phyloP scores from a whole-genome alignment of 2,329 filamentous ascomycete species.

The Beauveria scarabaeidicola region DNA sequence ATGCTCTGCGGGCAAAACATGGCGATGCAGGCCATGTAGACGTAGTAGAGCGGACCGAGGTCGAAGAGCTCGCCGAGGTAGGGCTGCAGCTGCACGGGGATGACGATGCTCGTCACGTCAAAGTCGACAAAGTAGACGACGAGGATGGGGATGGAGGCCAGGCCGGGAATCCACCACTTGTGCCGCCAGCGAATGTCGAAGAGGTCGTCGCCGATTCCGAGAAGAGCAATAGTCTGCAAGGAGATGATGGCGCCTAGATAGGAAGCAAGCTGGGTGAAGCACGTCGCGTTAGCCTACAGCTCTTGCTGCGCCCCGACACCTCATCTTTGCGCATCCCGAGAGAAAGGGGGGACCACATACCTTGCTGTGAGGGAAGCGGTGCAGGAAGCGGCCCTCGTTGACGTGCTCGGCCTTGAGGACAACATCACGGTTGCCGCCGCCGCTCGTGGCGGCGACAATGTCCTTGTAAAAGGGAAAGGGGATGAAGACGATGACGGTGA shows the following conservation, averaged over 20 bases:
- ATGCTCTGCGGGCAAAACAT: slow-evolving; percentile 99
- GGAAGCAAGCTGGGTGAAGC: slow-evolving; percentile 62
- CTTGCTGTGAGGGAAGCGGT: slow-evolving; percentile 92
- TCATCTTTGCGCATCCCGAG: background rate
- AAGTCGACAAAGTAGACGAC: slow-evolving; percentile 99
- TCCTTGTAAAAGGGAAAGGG: slow-evolving; percentile 98
- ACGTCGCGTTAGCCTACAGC: background rate
- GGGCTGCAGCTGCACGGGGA: slow-evolving; percentile 74
- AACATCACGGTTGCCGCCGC: slow-evolving; percentile 83
- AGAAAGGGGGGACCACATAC: slow-evolving; percentile 32
- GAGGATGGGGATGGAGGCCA: slow-evolving; percentile 86
- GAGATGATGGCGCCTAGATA: slow-evolving; percentile 92
- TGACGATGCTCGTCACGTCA: slow-evolving; percentile 88
- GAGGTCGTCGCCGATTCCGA: slow-evolving; percentile 90
- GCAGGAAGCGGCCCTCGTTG: slow-evolving; percentile 75
- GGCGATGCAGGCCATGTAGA: slow-evolving; percentile 91
- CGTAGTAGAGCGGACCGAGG: slow-evolving; percentile 77
- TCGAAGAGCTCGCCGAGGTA: slow-evolving; percentile 82
- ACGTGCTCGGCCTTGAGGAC: slow-evolving; percentile 65
- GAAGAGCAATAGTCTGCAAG: slow-evolving; percentile 79
- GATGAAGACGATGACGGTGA: slow-evolving; percentile 84
- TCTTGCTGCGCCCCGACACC: background rate
- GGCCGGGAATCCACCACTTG: slow-evolving; percentile 95
- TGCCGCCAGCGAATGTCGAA: slow-evolving; percentile 98
- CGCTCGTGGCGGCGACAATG: slow-evolving; percentile 89